A percentile compares a stretch with the other conserved stretches of the same genome.
Conservation (phyloP, 495 filamentous ascomycete genomes). For the Cudoniella acicularis region DNA sequence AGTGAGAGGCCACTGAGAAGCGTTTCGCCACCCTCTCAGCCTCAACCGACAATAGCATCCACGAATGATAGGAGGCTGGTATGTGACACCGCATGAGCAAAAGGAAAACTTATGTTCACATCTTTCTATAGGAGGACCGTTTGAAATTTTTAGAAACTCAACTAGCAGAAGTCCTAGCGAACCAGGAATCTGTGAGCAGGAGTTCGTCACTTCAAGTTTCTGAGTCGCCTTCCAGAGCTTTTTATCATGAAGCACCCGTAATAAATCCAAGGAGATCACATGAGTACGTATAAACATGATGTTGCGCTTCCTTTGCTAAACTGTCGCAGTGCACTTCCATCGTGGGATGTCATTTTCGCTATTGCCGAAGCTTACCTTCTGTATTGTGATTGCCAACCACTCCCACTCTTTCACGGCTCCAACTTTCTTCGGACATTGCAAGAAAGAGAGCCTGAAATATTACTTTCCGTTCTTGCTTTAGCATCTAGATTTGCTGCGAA, state of each 20-base stretch:
- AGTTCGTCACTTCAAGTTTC: conserved; percentile 9
- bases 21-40: conserved; percentile 14
- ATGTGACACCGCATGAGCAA: neutral
- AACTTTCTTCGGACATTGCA: conserved; percentile 35
- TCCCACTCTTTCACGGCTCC: conserved; percentile 39
- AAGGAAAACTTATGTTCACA: neutral
- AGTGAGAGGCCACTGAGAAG: conserved; percentile 14
- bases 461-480: conserved; percentile 40
- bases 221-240: conserved; percentile 2
- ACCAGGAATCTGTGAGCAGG: conserved; percentile 5
- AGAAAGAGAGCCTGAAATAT: conserved; percentile 36
- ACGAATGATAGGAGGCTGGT: conserved; percentile 1
- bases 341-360: conserved; percentile 38
- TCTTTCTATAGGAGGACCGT: conserved; percentile 35
- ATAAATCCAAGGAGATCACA: conserved; percentile 16
- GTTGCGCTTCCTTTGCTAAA: neutral
- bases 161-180: conserved; percentile 33
- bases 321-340: conserved; percentile 26
- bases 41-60: neutral
- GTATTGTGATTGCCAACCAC: conserved; percentile 44
- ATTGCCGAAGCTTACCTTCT: conserved; percentile 39
- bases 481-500: conserved; percentile 33
- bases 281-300: conserved; percentile 25
- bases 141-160: conserved; percentile 38
- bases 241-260: neutral